Base-by-base conservation (phyloP, 2,329 filamentous ascomycete genomes). In the Colletotrichum eremochloae region DNA sequence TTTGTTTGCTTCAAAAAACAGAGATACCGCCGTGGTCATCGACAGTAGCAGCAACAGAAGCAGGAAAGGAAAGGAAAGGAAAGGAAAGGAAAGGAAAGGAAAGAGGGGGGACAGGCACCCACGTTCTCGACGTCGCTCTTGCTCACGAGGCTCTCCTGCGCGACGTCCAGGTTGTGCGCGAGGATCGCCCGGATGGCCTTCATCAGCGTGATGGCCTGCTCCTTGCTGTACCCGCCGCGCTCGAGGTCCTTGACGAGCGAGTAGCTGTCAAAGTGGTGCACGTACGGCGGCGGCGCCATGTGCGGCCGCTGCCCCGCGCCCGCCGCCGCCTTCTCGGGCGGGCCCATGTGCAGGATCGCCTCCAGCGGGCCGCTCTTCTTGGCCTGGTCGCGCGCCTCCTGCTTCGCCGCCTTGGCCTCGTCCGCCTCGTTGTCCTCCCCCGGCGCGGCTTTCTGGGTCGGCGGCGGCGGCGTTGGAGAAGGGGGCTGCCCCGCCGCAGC, bases 191-290 rank as follows among this genome's bases (percentile, higher is more conserved):
- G 91, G 68, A 98, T 91, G 7, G 93, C 94, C 84, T 98, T 98
- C 96, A 99, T 99, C 63, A 94, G 86, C 7, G 92, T 94, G 63
- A 95, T 90, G 36, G 94, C 91, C 81, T 98, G 96, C 0, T 87
- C 87, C 56, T 89, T 86, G 1, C 89, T 90, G 82, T 95, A 98
- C 0, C 92, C 93, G 15, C 91, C 91, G 0, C 83, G 84, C 24
- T 91, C 88, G 20, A 99, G 90, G 77, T 94, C 90, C 78, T 93
- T 92, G 20, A 98, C 96, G 6, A 98, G 88, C 18, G 91, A 92
- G 82, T 96, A 99, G 33, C 92, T 97, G 83, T 99, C 96, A 82
- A 99, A 99, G 83, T 98, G 95, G 83, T 99, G 96, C 44, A 97
- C 91, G 79, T 97, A 97, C 1, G 92, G 93, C 9, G 93, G 90